These are phyloP conservation scores for Marasmius fiardii DNA, from an alignment of 1,284 basidiomycete species.

Conservation along the genomic window DNA sequence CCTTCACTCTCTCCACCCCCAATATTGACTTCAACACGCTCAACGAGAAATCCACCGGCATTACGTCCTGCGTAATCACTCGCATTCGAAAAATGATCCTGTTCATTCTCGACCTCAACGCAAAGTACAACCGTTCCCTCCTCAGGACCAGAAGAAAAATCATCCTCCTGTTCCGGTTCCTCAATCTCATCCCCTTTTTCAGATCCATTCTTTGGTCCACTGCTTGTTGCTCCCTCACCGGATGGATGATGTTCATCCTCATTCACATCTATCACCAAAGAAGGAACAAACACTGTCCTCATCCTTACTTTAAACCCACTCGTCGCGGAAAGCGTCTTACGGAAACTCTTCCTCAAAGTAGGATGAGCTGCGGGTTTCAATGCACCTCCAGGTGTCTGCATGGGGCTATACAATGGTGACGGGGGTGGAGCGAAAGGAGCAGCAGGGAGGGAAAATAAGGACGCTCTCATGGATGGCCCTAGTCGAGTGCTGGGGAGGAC, in stretches of 20 bases:
- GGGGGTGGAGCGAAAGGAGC: constrained; percentile 36
- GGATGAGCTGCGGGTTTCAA: constrained; percentile 36
- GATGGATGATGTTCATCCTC: constrained; percentile 35
- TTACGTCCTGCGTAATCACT: constrained; percentile 20
- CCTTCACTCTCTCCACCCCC: constrained; percentile 28
- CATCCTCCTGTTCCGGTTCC: constrained; percentile 34
- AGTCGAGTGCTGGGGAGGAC: constrained; percentile 64
- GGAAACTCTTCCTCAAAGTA: constrained; percentile 79
- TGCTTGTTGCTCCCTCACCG: constrained; percentile 38
- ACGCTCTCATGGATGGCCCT: constrained; percentile 56
- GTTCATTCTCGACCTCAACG: constrained; percentile 80
- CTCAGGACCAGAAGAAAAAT: constrained; percentile 66
- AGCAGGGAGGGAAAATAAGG: constrained; percentile 60
- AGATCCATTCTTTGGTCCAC: constrained; percentile 21
- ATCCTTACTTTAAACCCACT: constrained; percentile 85
- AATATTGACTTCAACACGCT: constrained; percentile 68
- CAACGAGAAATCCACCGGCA: constrained; percentile 62
- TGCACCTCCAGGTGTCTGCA: constrained; percentile 23
- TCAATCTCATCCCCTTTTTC: constrained; percentile 15
- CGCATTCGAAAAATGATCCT: constrained; percentile 27
- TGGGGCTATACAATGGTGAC: constrained; percentile 38
- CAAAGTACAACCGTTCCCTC: constrained; percentile 84
- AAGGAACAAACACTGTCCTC: constrained; percentile 85
- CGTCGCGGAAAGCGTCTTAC: constrained; percentile 73
- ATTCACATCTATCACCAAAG: constrained; percentile 37